Conservation (phyloP, 352 stramenopile species). For the Saprolegnia diclina region DNA sequence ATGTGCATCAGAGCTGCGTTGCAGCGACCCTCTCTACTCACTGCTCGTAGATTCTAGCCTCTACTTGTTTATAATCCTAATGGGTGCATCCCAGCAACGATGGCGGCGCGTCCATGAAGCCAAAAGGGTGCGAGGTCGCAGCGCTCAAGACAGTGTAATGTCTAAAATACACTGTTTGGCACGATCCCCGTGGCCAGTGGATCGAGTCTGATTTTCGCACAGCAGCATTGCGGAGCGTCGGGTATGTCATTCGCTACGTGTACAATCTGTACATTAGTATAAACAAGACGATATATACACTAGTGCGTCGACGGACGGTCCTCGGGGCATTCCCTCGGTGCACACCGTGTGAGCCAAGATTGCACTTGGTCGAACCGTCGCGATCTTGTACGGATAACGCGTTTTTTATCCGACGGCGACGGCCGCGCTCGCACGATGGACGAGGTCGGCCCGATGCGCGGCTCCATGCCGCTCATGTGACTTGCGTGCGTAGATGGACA, state of each 20-base stretch:
- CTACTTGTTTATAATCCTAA: too few species aligned
- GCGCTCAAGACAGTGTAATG: too few species aligned
- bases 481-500: slow-evolving; percentile 12
- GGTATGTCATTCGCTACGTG: neutral
- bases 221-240: too few species aligned
- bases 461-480: neutral
- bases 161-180: too few species aligned
- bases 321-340: slow-evolving; percentile 1
- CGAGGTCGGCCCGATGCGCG: neutral
- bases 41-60: too few species aligned
- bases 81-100: too few species aligned
- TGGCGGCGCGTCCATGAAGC: too few species aligned
- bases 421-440: neutral
- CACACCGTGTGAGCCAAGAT: neutral
- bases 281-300: neutral
- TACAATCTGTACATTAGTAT: neutral
- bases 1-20: too few species aligned
- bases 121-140: too few species aligned
- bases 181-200: too few species aligned
- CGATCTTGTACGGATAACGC: neutral
- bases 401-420: neutral
- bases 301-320: neutral
- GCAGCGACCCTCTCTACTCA: too few species aligned
- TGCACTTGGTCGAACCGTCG: neutral
- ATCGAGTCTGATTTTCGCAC: too few species aligned